Conservation (phyloP, 2,329 filamentous ascomycete species). For the Xylaria sp. region DNA sequence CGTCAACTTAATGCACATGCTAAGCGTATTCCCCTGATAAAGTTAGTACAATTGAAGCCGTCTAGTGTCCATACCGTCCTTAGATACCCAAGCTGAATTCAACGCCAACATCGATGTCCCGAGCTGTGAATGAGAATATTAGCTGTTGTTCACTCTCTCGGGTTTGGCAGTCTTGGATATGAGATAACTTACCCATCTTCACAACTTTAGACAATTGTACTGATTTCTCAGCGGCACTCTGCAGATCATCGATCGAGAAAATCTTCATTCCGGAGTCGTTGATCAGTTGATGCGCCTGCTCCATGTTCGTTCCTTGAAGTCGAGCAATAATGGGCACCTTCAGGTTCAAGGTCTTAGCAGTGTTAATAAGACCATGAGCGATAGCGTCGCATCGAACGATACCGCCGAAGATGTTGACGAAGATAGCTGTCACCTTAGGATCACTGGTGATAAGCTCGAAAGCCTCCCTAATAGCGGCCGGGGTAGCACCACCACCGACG, state of each 20-base stretch:
- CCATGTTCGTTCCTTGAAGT: constrained; percentile 98
- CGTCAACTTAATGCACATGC: constrained; percentile 22
- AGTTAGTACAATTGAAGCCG: constrained; percentile 43
- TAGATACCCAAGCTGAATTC: constrained; percentile 96
- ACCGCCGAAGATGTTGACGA: constrained; percentile 99
- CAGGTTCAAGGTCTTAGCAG: constrained; percentile 92
- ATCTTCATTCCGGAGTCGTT: constrained; percentile 99
- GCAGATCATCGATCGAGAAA: constrained; percentile 98
- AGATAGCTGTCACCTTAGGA: constrained; percentile 97
- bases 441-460: constrained; percentile 99
- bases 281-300: constrained; percentile 88
- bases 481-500: constrained; percentile 96
- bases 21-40: constrained; percentile 37
- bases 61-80: constrained; percentile 41
- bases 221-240: constrained; percentile 95
- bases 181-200: constrained; percentile 79
- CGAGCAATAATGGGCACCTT: constrained; percentile 96
- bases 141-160: constrained; percentile 25
- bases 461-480: constrained; percentile 93
- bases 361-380: constrained; percentile 92
- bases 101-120: constrained; percentile 96
- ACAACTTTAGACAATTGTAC: constrained; percentile 99
- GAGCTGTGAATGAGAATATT: constrained; percentile 57
- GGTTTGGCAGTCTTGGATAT: neutral
- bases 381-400: constrained; percentile 98